Conservation (phyloP, 1,284 basidiomycete species). For the Cryptococcus sp. region DNA sequence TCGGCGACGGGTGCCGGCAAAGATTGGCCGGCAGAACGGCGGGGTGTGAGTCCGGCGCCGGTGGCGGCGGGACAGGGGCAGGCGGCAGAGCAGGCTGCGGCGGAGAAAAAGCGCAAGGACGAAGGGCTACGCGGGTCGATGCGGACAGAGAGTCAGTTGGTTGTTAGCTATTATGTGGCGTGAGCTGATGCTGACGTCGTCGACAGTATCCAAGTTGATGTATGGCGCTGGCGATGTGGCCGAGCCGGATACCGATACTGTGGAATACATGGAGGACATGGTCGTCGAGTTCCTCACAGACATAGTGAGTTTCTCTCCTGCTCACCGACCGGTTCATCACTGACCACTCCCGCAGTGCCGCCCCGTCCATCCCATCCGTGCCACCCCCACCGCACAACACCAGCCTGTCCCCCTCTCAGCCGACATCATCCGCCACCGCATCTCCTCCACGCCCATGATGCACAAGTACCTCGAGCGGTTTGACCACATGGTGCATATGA, state of each 20-base stretch:
- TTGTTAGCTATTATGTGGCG: background rate
- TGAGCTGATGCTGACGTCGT: conserved; percentile 6
- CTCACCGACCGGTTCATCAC: background rate
- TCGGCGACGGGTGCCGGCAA: background rate
- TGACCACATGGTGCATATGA: conserved; percentile 43
- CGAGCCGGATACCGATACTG: conserved; percentile 39
- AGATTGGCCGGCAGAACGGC: background rate
- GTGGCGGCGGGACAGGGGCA: background rate
- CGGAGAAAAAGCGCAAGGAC: conserved; percentile 12
- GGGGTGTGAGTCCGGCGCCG: too few species aligned
- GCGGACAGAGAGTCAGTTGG: conserved; percentile 39
- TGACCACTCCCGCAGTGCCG: conserved; percentile 24
- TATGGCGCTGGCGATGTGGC: conserved; percentile 43
- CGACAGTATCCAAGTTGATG: conserved; percentile 41
- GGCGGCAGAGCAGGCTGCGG: conserved; percentile 2
- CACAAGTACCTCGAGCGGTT: conserved; percentile 43
- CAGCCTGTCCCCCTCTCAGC: conserved; percentile 27
- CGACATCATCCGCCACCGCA: conserved; percentile 36
- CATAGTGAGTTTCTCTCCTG: conserved; percentile 21
- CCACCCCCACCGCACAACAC: conserved; percentile 14
- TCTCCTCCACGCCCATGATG: conserved; percentile 26
- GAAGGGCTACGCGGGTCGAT: conserved; percentile 44
- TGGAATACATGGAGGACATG: conserved; percentile 46
- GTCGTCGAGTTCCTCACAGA: conserved; percentile 41
- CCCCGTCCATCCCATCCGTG: conserved; percentile 31